These are phyloP conservation scores for Suillus spraguei DNA, from an alignment of 768 basidiomycete genomes.

Conservation along the genomic window DNA sequence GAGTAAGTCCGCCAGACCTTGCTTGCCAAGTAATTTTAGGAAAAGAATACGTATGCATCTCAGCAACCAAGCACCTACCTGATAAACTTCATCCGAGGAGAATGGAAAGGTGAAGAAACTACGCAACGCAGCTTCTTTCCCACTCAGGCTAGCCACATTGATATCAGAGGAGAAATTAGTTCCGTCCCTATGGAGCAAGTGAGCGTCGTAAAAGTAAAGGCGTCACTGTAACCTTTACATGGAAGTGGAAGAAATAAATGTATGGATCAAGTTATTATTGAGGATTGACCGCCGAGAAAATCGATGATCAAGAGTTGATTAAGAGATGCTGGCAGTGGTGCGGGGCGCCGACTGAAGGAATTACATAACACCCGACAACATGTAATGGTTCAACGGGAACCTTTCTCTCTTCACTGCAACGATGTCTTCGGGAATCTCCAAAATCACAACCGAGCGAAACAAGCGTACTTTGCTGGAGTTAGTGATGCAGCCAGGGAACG, in stretches of 20 bases:
- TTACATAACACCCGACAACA: conserved; percentile 11
- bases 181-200: not conserved
- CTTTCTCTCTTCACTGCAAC: conserved; percentile 1
- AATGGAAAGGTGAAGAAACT: conserved; percentile 53
- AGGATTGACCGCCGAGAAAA: not conserved
- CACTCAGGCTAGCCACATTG: not conserved
- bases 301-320: not conserved
- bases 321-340: not conserved
- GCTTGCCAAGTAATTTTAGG: conserved; percentile 42
- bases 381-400: not conserved
- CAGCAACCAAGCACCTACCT: conserved; percentile 43
- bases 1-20: conserved; percentile 64
- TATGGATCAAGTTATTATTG: not conserved
- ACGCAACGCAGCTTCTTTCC: not conserved
- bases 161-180: not conserved
- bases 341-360: not conserved
- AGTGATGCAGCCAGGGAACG: conserved; percentile 75
- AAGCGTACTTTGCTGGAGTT: conserved; percentile 71
- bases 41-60: conserved; percentile 9
- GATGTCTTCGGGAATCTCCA: conserved; percentile 46
- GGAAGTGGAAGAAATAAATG: not conserved
- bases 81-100: conserved; percentile 55
- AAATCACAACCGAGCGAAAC: conserved; percentile 64
- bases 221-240: not conserved
- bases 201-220: not conserved